phyloP scores from a whole-genome alignment of 305 asterid species.

The Fraxinus platypoda region DNA sequence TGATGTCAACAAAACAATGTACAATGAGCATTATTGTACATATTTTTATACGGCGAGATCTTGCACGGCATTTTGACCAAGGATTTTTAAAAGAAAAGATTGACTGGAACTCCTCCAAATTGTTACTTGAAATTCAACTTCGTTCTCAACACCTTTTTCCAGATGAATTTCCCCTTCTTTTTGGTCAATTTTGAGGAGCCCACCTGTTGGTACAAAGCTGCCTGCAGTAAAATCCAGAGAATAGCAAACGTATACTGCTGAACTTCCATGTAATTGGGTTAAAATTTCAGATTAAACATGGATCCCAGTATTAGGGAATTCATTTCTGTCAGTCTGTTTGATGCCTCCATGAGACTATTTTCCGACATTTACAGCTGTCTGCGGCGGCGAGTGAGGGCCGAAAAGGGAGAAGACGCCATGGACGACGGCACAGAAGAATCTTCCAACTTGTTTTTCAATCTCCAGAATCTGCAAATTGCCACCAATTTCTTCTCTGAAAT shows the following conservation, averaged over 20 bases:
- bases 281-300: conserved; percentile 18
- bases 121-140: not conserved
- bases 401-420: conserved; percentile 23
- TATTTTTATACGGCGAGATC: not conserved
- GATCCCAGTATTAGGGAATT: not conserved
- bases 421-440: conserved; percentile 36
- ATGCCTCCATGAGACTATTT: conserved; percentile 46
- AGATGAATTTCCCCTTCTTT: not conserved
- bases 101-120: not conserved
- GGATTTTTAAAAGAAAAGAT: not conserved
- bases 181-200: not conserved
- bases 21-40: too few relatives aligned
- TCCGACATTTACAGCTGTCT: conserved; percentile 46
- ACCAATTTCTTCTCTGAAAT: conserved; percentile 73
- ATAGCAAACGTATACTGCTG: not conserved
- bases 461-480: conserved; percentile 60
- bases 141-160: not conserved
- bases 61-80: not conserved
- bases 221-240: not conserved
- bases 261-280: too few relatives aligned
- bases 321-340: conserved; percentile 13
- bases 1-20: too few relatives aligned
- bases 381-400: conserved; percentile 27
- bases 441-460: conserved; percentile 49
- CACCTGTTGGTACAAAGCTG: not conserved